A percentile compares a stretch with the other conserved stretches of the same genome.
These are phyloP conservation scores for Sarocladiaceae sp. DNA, from an alignment of 2,329 filamentous ascomycete species.

Conservation along the genomic window DNA sequence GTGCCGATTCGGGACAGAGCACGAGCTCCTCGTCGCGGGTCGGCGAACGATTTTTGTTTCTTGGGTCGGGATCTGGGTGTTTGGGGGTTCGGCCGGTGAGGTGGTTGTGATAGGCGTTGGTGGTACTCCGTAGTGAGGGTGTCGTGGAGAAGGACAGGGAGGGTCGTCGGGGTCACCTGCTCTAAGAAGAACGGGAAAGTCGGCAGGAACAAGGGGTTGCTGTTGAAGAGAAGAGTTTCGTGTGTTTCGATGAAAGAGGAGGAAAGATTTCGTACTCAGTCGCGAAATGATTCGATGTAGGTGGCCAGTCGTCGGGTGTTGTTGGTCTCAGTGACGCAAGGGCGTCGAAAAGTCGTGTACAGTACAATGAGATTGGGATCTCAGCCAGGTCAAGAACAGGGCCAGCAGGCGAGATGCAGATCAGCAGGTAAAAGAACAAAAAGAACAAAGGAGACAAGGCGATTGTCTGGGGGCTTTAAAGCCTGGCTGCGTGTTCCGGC, in stretches of 20 bases:
- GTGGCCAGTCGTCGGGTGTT: too few relatives aligned
- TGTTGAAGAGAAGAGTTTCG: too few relatives aligned
- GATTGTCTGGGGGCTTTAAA: background rate
- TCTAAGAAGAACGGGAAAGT: too few relatives aligned
- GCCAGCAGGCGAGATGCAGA: slow-evolving; percentile 2
- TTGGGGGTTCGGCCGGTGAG: background rate
- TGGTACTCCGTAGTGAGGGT: background rate
- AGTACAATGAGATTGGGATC: background rate
- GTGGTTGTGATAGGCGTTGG: background rate
- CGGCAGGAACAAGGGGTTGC: too few relatives aligned
- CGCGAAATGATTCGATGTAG: too few relatives aligned
- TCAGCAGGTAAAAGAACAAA: background rate
- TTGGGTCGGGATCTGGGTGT: background rate
- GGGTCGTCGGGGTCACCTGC: too few relatives aligned
- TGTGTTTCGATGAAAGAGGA: too few relatives aligned
- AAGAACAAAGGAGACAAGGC: slow-evolving; percentile 1
- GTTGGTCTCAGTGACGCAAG: background rate
- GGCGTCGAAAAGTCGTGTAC: background rate
- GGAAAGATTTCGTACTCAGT: too few relatives aligned
- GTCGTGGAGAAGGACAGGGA: background rate
- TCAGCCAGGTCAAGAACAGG: background rate
- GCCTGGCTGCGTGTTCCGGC: too few relatives aligned
- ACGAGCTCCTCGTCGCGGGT: slow-evolving; percentile 1
- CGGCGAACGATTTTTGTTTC: slow-evolving; percentile 8
- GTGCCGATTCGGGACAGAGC: background rate